phyloP scores from a whole-genome alignment of 257 asterid genomes.

The Solanum tarapatanum region DNA sequence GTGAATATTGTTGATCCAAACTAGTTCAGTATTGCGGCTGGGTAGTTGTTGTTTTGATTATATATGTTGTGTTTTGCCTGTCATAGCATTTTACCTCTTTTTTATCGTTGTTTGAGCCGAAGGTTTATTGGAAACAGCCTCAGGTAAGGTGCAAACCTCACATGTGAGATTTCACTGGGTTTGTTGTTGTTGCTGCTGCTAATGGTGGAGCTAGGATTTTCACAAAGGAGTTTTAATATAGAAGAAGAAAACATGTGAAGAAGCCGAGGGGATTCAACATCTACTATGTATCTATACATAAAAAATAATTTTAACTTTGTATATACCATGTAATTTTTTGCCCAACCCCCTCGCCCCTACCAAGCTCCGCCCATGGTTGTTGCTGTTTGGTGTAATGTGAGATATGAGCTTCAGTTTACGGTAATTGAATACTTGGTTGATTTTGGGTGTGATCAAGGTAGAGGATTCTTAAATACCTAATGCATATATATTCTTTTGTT shows the following conservation, averaged over 20 bases:
- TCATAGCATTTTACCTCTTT: neutral
- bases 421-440: neutral
- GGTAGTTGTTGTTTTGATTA: neutral
- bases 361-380: neutral
- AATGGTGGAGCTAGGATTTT: neutral
- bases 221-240: neutral
- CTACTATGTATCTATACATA: neutral
- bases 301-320: neutral
- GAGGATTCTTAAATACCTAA: neutral
- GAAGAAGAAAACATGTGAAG: neutral
- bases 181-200: neutral
- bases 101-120: neutral
- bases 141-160: neutral
- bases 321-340: neutral
- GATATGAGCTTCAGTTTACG: neutral
- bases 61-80: neutral
- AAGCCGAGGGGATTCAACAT: neutral
- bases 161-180: neutral
- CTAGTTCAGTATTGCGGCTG: neutral
- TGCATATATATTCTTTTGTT: neutral
- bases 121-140: neutral
- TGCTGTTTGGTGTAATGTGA: neutral
- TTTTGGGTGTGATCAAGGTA: neutral
- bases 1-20: neutral
- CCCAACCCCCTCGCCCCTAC: neutral